Evolutionary conservation across 2,329 filamentous ascomycete genomes (phyloP).

Genomic region (Chlorencoelia australis): DNA sequence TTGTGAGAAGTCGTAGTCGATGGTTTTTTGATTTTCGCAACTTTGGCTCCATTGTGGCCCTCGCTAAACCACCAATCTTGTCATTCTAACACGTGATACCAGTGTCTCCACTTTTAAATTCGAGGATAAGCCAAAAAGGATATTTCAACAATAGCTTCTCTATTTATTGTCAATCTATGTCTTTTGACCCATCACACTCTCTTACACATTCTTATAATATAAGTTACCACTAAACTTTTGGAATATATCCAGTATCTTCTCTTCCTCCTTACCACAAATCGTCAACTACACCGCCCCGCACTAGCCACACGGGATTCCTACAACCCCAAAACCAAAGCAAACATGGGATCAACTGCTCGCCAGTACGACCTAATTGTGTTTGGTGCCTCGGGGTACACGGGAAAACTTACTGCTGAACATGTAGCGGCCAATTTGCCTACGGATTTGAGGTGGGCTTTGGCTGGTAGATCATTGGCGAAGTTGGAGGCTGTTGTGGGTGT

Average conservation of each 20-base stretch:
- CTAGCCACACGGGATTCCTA: neutral
- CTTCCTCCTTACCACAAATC: neutral
- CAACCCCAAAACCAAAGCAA: neutral
- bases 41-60: too few species aligned
- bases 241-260: neutral
- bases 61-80: too few species aligned
- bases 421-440: slow-evolving; percentile 62
- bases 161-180: too few species aligned
- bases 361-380: slow-evolving; percentile 57
- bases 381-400: slow-evolving; percentile 74
- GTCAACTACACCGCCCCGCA: neutral
- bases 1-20: slow-evolving; percentile 11
- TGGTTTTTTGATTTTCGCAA: too few species aligned
- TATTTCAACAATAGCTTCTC: too few species aligned
- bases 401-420: slow-evolving; percentile 65
- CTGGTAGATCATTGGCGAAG: slow-evolving; percentile 71
- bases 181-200: too few species aligned
- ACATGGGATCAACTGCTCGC: slow-evolving; percentile 12
- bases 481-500: slow-evolving; percentile 58
- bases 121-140: too few species aligned
- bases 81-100: too few species aligned
- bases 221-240: too few species aligned
- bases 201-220: too few species aligned
- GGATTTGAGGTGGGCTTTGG: slow-evolving; percentile 77
- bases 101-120: too few species aligned